Base-by-base conservation (phyloP, 2,329 filamentous ascomycete species). In the Neodidymelliopsis sp. region DNA sequence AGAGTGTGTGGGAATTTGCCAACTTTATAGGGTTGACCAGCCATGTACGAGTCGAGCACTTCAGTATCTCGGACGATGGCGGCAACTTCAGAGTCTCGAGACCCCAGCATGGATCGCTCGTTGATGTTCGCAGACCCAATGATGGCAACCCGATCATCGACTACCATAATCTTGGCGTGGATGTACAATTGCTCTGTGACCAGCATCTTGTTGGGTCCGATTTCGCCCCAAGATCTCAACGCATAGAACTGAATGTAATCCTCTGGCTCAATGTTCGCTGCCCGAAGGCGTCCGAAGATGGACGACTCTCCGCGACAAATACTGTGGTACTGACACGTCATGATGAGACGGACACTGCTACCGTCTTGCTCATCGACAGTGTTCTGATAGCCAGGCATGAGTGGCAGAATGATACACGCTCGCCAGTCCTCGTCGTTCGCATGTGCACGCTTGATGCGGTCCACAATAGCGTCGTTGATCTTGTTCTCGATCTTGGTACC, bases 81-180 rank as follows among this genome's bases (percentile, higher is more conserved):
- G 4, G 93, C 94, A 54, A 90, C 86, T 74, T 99, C 94, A 0
- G 93, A 97, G 72, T 99, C 94, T 64, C 94, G 85, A 37, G 84
- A 88, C 7, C 94, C 94, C 53, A 97, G 74, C 91, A 97, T 91
- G 6, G 93, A 97, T 34, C 94, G 86, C 73, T 99, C 94, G 65
- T 99, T 99, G 79, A 99, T 97, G 70, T 99, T 99, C 42, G 94
- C 94, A 34, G 93, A 97, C 13, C 94, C 94, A 62, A 99, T 99
- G 53, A 99, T 86, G 15, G 88, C 93, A 49, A 94, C 85, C 24
- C 93, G 85, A 66, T 99, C 94, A 71, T 99, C 94, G 4, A 96
- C 93, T 46, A 99, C 83, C 80, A 97, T 97, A 59, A 89, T 89
- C 75, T 99, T 99, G 53, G 94, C 94, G 66, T 99, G 94, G 48